These are phyloP conservation scores for Phytophthora litchii DNA, from an alignment of 352 stramenopile species.

Conservation along the genomic window DNA sequence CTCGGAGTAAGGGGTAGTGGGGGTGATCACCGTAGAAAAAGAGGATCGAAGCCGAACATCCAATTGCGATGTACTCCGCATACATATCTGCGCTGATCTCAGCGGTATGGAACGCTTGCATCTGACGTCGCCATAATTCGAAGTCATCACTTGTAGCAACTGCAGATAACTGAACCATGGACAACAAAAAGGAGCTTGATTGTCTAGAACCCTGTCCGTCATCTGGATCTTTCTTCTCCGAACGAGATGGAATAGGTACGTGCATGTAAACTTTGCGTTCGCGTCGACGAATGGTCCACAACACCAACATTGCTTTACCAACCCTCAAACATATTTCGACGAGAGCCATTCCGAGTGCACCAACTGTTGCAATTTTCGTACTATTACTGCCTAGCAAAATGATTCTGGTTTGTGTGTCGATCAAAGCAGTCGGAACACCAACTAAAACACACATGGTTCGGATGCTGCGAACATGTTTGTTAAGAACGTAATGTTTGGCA, in stretches of 20 bases:
- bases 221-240: no score
- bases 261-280: no score
- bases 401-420: slow-evolving; percentile 35
- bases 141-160: slow-evolving; percentile 5
- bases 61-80: slow-evolving; percentile 54
- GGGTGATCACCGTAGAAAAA: slow-evolving; percentile 39
- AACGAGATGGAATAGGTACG: no score
- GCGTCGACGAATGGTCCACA: not conserved
- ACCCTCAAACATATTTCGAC: slow-evolving; percentile 22
- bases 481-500: slow-evolving; percentile 27
- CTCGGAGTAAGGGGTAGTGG: slow-evolving; percentile 27
- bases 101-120: slow-evolving; percentile 34
- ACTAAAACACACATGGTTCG: slow-evolving; percentile 30
- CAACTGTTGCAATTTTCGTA: not conserved
- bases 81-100: slow-evolving; percentile 42
- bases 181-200: no score
- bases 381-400: slow-evolving; percentile 23
- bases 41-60: slow-evolving; percentile 35
- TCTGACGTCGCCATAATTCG: slow-evolving; percentile 11
- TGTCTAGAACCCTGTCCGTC: no score
- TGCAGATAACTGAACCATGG: no score
- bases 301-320: slow-evolving; percentile 17
- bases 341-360: slow-evolving; percentile 18
- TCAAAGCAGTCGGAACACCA: slow-evolving; percentile 30
- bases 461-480: slow-evolving; percentile 12